Conservation (phyloP, 148 eudicot genomes). For the Rhododendron ferrugineum region DNA sequence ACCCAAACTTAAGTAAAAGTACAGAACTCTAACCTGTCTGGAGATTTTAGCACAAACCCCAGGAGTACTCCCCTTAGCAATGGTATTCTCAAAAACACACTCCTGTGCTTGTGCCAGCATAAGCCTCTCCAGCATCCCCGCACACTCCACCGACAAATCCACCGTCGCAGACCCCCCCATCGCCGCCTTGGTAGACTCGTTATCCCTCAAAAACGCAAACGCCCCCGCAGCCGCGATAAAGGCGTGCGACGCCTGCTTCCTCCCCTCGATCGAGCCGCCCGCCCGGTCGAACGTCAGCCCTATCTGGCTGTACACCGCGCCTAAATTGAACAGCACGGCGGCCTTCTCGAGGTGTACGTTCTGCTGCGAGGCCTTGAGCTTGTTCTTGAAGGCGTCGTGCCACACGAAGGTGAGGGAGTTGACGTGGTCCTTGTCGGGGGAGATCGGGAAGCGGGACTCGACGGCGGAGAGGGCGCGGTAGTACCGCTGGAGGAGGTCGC, state of each 20-base stretch:
- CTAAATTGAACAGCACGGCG: constrained; percentile 84
- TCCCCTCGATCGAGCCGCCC: constrained; percentile 60
- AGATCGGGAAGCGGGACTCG: constrained; percentile 86
- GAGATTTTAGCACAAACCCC: constrained; percentile 87
- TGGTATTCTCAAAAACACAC: constrained; percentile 79
- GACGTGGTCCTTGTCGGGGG: constrained; percentile 74
- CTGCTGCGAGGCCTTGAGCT: constrained; percentile 61
- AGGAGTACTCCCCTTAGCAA: constrained; percentile 78
- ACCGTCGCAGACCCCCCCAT: constrained; percentile 58
- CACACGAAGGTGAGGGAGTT: constrained; percentile 64
- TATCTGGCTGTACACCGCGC: constrained; percentile 80
- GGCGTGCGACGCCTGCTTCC: constrained; percentile 66
- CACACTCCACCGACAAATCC: constrained; percentile 85
- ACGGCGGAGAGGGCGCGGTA: constrained; percentile 64
- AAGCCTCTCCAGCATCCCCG: constrained; percentile 91
- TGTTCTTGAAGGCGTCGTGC: constrained; percentile 82
- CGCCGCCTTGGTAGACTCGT: constrained; percentile 63
- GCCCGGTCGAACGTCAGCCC: constrained; percentile 64
- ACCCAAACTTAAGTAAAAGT: no score
- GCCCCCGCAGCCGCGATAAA: constrained; percentile 80
- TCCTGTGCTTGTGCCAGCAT: constrained; percentile 99
- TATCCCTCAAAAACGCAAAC: constrained; percentile 77
- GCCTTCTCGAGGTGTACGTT: constrained; percentile 90
- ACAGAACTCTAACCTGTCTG: constrained; percentile 52
- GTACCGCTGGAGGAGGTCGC: constrained; percentile 62